A percentile compares a stretch with the other conserved stretches of the same genome.
phyloP scores from a whole-genome alignment of 352 stramenopile genomes.

The Pythium coloratum region DNA sequence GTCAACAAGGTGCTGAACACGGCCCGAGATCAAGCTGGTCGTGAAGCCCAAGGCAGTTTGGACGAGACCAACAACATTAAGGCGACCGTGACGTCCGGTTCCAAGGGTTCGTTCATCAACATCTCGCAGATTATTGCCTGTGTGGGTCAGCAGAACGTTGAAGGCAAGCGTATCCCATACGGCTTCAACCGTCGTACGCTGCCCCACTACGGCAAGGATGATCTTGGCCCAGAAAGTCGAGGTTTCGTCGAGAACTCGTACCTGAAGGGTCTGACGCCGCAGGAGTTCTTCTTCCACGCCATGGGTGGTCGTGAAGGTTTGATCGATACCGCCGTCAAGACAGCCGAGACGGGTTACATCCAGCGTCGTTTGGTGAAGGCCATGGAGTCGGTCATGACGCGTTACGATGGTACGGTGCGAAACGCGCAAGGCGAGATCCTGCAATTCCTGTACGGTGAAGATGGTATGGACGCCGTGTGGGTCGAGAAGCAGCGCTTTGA shows the following conservation, averaged over 20 bases:
- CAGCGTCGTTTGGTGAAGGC: slow-evolving; percentile 99
- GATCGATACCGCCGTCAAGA: slow-evolving; percentile 99
- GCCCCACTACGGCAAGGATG: slow-evolving; percentile 95
- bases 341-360: slow-evolving; percentile 99
- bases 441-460: slow-evolving; percentile 94
- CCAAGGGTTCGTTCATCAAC: slow-evolving; percentile 99
- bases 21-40: slow-evolving; percentile 81
- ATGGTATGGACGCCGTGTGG: slow-evolving; percentile 99
- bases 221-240: slow-evolving; percentile 97
- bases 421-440: slow-evolving; percentile 91
- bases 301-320: slow-evolving; percentile 99
- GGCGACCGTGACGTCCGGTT: slow-evolving; percentile 98
- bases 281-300: slow-evolving; percentile 99
- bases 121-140: slow-evolving; percentile 99
- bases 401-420: slow-evolving; percentile 99
- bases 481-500: slow-evolving; percentile 98
- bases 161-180: slow-evolving; percentile 97
- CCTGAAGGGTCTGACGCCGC: slow-evolving; percentile 91
- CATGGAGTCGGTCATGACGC: slow-evolving; percentile 98
- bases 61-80: slow-evolving; percentile 99
- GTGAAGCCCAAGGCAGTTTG: slow-evolving; percentile 80
- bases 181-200: slow-evolving; percentile 95
- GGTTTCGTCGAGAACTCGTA: slow-evolving; percentile 99
- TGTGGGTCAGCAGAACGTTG: slow-evolving; percentile 98
- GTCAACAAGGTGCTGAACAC: slow-evolving; percentile 97